Conservation (phyloP, 352 stramenopile species). For the Phytophthora cryptogea region DNA sequence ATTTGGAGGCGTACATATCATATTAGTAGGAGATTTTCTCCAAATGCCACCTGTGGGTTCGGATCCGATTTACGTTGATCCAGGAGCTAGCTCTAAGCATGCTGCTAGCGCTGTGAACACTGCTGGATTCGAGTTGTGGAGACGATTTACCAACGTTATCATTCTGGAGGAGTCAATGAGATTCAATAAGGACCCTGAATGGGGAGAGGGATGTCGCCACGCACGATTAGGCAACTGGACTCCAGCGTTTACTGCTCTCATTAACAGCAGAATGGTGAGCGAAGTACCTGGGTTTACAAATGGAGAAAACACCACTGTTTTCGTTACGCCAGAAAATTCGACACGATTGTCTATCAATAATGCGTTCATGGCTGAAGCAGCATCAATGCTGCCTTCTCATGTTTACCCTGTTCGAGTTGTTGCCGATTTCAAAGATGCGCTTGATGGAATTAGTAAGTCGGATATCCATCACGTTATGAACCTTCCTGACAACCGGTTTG, state of each 20-base stretch:
- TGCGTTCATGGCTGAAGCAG: neutral
- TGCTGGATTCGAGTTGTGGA: neutral
- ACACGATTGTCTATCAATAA: conserved; percentile 1
- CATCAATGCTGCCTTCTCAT: neutral
- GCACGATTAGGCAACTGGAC: neutral
- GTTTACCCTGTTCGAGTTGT: neutral
- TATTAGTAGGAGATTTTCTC: neutral
- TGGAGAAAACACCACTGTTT: neutral
- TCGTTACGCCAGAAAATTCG: neutral
- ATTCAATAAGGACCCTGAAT: neutral
- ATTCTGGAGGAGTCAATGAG: neutral
- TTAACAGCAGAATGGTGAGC: neutral
- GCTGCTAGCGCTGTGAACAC: neutral
- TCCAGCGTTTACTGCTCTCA: neutral
- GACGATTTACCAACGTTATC: neutral
- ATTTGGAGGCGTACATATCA: conserved; percentile 2
- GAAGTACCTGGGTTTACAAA: neutral
- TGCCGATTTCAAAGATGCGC: neutral
- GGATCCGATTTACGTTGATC: conserved; percentile 3
- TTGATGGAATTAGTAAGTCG: neutral
- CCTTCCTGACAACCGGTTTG: neutral
- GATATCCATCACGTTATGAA: neutral
- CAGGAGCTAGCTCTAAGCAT: neutral
- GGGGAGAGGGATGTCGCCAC: neutral
- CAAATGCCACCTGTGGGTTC: neutral